These are phyloP conservation scores for Halteria grandinella DNA, from an alignment of 73 alveolate genomes.

Conservation along the genomic window DNA sequence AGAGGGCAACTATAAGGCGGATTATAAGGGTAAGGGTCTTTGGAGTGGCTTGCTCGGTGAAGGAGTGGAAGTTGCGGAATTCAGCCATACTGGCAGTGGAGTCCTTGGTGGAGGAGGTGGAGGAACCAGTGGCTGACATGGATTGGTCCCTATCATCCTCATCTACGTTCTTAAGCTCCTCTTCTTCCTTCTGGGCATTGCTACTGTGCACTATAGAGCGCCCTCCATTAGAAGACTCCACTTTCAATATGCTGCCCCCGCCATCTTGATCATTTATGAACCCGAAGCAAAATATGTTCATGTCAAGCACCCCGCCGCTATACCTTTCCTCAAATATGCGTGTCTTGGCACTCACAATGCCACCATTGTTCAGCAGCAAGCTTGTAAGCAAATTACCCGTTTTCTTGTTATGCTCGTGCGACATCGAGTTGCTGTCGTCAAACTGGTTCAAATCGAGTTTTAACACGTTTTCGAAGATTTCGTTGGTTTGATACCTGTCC, in stretches of 20 bases:
- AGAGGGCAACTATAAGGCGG: not conserved
- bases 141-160: no score
- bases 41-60: not conserved
- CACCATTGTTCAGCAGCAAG: not conserved
- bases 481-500: not conserved
- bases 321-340: constrained; percentile 15
- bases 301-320: constrained; percentile 16
- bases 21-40: not conserved
- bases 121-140: constrained; percentile 7
- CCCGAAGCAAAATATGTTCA: constrained; percentile 11
- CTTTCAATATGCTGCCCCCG: no score
- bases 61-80: constrained; percentile 6
- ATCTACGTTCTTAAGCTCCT: no score
- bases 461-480: not conserved
- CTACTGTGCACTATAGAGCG: no score
- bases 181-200: no score
- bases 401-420: no score
- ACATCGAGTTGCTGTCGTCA: no score
- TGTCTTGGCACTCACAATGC: not conserved
- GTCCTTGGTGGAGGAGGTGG: not conserved
- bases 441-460: not conserved
- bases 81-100: constrained; percentile 22
- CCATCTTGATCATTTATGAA: not conserved
- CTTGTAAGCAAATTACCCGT: not conserved
- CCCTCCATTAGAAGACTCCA: no score